Evolutionary conservation across 1,284 basidiomycete species (phyloP).

Genomic region (Sporisorium exsertum): DNA sequence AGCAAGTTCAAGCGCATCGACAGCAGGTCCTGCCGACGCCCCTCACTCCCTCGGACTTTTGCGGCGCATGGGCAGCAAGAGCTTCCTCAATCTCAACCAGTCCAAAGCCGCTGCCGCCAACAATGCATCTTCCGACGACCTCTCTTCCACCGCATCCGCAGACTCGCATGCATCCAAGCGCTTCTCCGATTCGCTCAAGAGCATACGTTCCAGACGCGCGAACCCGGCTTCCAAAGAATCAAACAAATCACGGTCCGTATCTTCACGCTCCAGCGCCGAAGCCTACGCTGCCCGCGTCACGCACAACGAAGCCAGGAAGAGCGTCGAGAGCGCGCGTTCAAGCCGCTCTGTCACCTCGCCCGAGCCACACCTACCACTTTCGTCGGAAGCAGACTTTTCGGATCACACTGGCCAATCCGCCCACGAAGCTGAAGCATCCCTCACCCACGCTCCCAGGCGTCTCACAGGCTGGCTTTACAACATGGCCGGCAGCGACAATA

Average conservation of each 20-base stretch:
- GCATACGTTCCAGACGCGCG: constrained; percentile 23
- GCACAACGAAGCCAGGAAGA: constrained; percentile 29
- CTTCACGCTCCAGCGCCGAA: constrained; percentile 32
- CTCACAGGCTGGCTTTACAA: constrained; percentile 61
- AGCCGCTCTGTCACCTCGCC: constrained; percentile 14
- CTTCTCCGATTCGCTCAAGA: constrained; percentile 43
- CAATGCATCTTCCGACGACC: constrained; percentile 30
- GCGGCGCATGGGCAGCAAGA: constrained; percentile 48
- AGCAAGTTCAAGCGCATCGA: neutral
- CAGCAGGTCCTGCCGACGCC: neutral
- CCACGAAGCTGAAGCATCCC: constrained; percentile 11
- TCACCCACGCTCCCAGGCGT: constrained; percentile 34
- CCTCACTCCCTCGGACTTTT: constrained; percentile 31
- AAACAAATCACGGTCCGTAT: constrained; percentile 17
- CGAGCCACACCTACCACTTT: constrained; percentile 18
- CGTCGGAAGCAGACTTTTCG: constrained; percentile 16
- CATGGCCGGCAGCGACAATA: constrained; percentile 51
- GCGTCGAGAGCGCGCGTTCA: constrained; percentile 39
- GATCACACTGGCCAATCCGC: neutral
- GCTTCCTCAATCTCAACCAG: constrained; percentile 39
- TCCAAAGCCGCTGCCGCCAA: constrained; percentile 14
- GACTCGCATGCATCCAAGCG: constrained; percentile 36
- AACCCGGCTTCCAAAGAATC: constrained; percentile 27
- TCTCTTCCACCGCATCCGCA: constrained; percentile 17
- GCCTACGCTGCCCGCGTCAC: constrained; percentile 11